These are phyloP conservation scores for Globisporangium acanthophoron DNA, from an alignment of 352 stramenopile species.

Conservation along the genomic window DNA sequence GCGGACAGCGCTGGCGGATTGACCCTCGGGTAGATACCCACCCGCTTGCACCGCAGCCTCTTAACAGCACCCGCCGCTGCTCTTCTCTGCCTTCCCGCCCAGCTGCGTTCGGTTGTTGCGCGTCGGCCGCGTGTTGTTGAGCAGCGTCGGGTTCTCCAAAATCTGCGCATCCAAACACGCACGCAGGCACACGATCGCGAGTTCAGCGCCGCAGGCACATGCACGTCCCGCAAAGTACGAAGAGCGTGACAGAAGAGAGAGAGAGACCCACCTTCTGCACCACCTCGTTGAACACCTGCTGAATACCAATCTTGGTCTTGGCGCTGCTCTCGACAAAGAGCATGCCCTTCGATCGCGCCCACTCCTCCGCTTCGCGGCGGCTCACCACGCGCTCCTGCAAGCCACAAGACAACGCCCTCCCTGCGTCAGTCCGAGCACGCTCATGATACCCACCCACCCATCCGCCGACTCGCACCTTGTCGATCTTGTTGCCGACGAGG, in stretches of 20 bases:
- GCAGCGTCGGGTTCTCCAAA: constrained; percentile 84
- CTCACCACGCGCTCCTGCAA: constrained; percentile 91
- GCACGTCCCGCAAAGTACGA: neutral
- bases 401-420: no score
- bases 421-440: neutral
- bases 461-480: constrained; percentile 46
- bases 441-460: no score
- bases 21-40: no score
- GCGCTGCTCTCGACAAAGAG: constrained; percentile 97
- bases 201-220: constrained; percentile 1
- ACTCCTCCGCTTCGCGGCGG: constrained; percentile 93
- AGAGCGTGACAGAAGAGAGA: neutral
- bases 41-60: neutral
- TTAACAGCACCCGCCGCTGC: constrained; percentile 28
- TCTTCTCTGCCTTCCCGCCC: constrained; percentile 61
- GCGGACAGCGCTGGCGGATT: no score
- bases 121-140: constrained; percentile 76
- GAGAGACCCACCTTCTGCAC: constrained; percentile 90
- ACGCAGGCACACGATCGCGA: neutral
- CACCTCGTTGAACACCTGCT: constrained; percentile 97
- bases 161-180: constrained; percentile 43
- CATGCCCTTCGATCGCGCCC: constrained; percentile 96
- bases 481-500: constrained; percentile 97
- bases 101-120: constrained; percentile 23
- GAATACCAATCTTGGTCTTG: constrained; percentile 94